phyloP scores from a whole-genome alignment of 2,329 filamentous ascomycete genomes.

The Stemphylium lycopersici region DNA sequence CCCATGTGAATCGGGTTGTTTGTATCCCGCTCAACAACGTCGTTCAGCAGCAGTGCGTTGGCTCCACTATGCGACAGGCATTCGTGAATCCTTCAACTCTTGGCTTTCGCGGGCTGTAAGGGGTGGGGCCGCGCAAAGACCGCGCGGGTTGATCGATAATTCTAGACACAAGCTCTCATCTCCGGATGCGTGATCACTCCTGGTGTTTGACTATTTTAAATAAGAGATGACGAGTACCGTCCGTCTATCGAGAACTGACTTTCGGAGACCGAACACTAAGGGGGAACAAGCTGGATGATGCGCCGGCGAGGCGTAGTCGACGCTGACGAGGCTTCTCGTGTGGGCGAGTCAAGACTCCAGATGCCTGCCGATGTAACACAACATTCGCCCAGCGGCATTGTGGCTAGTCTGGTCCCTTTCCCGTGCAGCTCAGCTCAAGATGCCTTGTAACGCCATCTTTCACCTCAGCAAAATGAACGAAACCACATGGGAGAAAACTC shows the following conservation, averaged over 20 bases:
- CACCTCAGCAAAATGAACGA: background rate
- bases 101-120: constrained; percentile 7
- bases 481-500: background rate
- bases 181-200: constrained; percentile 2
- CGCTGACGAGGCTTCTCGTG: constrained; percentile 9
- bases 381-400: constrained; percentile 1
- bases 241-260: constrained; percentile 4
- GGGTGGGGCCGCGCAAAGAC: constrained; percentile 12
- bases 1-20: background rate
- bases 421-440: background rate
- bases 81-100: constrained; percentile 4
- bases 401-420: background rate
- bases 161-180: constrained; percentile 13
- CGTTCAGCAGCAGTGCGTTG: background rate
- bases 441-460: background rate
- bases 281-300: background rate
- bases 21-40: background rate
- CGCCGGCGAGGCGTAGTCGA: background rate
- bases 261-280: constrained; percentile 4
- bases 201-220: constrained; percentile 6
- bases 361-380: constrained; percentile 4
- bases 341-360: constrained; percentile 7
- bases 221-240: constrained; percentile 2
- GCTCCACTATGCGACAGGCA: constrained; percentile 2
- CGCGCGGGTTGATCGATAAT: constrained; percentile 11